Conservation (phyloP, 1,284 basidiomycete genomes). For the Butyriboletus appendiculatus region DNA sequence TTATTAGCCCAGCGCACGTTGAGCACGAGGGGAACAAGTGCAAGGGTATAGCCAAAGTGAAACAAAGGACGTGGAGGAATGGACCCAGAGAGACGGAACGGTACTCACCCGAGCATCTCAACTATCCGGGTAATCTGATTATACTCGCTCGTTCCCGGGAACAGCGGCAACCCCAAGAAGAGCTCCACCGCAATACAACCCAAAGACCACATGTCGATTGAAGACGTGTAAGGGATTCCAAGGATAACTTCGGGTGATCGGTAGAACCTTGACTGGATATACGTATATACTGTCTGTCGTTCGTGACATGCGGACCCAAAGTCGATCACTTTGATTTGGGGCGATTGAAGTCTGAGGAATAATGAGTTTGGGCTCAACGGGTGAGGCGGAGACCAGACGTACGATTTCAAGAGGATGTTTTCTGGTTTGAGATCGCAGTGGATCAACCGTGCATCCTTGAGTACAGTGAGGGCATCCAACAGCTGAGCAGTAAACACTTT, state of each 20-base stretch:
- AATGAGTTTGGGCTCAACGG: slow-evolving; percentile 2
- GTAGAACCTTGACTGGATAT: slow-evolving; percentile 99
- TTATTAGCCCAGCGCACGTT: slow-evolving; percentile 2
- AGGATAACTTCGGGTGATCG: slow-evolving; percentile 97
- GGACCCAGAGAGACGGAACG: not conserved
- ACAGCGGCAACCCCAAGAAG: slow-evolving; percentile 94
- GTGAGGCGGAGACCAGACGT: slow-evolving; percentile 35
- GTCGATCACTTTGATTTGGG: slow-evolving; percentile 99
- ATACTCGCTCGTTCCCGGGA: slow-evolving; percentile 99
- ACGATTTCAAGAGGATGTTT: slow-evolving; percentile 95
- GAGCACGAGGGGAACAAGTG: not conserved
- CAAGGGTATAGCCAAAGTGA: slow-evolving; percentile 8
- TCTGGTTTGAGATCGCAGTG: slow-evolving; percentile 99
- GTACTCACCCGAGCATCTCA: slow-evolving; percentile 93
- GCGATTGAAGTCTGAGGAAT: slow-evolving; percentile 81
- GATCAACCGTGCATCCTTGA: slow-evolving; percentile 95
- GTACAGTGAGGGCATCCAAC: slow-evolving; percentile 87
- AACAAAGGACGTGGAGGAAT: not conserved
- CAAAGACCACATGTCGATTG: slow-evolving; percentile 96
- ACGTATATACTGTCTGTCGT: slow-evolving; percentile 98
- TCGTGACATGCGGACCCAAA: slow-evolving; percentile 99
- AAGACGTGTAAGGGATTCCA: slow-evolving; percentile 91
- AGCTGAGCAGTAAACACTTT: slow-evolving; percentile 98
- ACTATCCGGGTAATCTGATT: slow-evolving; percentile 97
- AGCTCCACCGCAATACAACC: slow-evolving; percentile 98